Conservation (phyloP, 331 rosid genomes). For the Quercus phellos region DNA sequence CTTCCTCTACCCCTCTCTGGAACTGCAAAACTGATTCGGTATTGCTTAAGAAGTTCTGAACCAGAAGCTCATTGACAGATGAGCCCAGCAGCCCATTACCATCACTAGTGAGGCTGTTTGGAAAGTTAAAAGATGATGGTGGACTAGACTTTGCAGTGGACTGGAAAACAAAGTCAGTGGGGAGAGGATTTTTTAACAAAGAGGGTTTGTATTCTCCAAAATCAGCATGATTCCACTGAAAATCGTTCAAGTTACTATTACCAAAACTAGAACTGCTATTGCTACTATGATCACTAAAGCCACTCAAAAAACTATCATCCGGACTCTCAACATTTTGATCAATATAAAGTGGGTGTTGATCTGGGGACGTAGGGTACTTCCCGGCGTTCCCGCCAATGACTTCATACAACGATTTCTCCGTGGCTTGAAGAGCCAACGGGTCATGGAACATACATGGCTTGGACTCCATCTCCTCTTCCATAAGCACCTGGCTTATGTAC, state of each 20-base stretch:
- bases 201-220: constrained; percentile 30
- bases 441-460: constrained; percentile 64
- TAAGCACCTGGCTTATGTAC: constrained; percentile 57
- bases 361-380: constrained; percentile 32
- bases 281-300: constrained; percentile 18
- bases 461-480: constrained; percentile 64
- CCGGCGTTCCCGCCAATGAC: constrained; percentile 54
- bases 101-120: background rate
- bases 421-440: constrained; percentile 49
- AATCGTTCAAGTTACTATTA: constrained; percentile 25
- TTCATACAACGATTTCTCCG: constrained; percentile 60
- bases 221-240: constrained; percentile 17
- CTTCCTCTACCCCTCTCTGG: constrained; percentile 63
- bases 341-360: constrained; percentile 18
- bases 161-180: constrained; percentile 46
- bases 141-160: constrained; percentile 25
- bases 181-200: constrained; percentile 24
- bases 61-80: constrained; percentile 19
- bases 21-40: constrained; percentile 57
- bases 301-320: constrained; percentile 19
- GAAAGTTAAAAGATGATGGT: constrained; percentile 18
- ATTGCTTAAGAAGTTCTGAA: constrained; percentile 26
- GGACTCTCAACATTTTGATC: constrained; percentile 31
- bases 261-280: constrained; percentile 18
- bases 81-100: constrained; percentile 27